These are phyloP conservation scores for Penicillium olsonii DNA, from an alignment of 2,329 filamentous ascomycete genomes.

Conservation along the genomic window DNA sequence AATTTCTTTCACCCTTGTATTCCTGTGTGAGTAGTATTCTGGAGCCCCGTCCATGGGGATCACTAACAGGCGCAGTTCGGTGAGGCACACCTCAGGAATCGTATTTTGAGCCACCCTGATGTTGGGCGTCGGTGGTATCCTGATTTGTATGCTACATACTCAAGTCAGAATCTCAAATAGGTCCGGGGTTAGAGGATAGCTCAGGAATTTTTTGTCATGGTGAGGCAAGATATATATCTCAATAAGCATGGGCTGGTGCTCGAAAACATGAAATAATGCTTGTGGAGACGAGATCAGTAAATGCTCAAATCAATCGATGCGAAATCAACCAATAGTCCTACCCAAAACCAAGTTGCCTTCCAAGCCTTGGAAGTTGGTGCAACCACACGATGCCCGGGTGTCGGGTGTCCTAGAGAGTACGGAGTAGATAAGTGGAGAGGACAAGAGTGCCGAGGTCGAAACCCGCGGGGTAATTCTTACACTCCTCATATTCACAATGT, in stretches of 20 bases:
- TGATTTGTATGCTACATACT: slow-evolving; percentile 33
- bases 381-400: no score
- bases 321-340: no score
- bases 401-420: no score
- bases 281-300: no score
- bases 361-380: no score
- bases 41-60: rapidly evolving
- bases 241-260: no score
- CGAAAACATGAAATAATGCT: no score
- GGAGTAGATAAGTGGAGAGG: not conserved
- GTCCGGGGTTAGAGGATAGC: not conserved
- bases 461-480: slow-evolving; percentile 1
- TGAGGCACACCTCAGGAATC: slow-evolving; percentile 39
- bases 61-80: slow-evolving; percentile 30
- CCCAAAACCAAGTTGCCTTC: no score
- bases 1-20: slow-evolving; percentile 38
- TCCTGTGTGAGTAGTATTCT: slow-evolving; percentile 32
- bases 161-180: slow-evolving; percentile 23
- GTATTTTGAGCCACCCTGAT: slow-evolving; percentile 39
- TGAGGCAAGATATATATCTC: no score
- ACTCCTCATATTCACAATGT: slow-evolving; percentile 6
- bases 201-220: no score
- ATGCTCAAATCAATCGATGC: no score
- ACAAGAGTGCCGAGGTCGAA: not conserved
- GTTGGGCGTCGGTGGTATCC: slow-evolving; percentile 40